Evolutionary conservation across 352 stramenopile species (phyloP).

Genomic region (Phytophthora pluvialis): DNA sequence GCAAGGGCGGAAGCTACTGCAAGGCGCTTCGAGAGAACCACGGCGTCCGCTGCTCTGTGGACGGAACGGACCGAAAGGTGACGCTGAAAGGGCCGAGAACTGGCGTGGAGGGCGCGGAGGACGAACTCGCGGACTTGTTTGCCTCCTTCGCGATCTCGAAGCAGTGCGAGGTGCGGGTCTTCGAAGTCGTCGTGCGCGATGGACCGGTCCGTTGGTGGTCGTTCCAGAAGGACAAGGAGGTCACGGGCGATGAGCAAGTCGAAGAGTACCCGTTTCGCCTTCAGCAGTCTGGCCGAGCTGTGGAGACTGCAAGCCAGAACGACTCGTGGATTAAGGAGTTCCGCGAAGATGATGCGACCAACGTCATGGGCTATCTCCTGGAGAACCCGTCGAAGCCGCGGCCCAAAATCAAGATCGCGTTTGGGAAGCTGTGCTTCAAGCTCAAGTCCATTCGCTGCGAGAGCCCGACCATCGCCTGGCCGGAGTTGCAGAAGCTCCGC

Average conservation of each 20-base stretch:
- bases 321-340: slow-evolving; percentile 42
- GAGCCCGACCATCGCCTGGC: slow-evolving; percentile 33
- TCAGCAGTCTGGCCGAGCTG: slow-evolving; percentile 27
- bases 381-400: slow-evolving; percentile 16
- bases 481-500: slow-evolving; percentile 38
- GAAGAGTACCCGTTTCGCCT: slow-evolving; percentile 33
- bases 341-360: slow-evolving; percentile 21
- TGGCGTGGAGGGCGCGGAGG: slow-evolving; percentile 22
- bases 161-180: slow-evolving; percentile 19
- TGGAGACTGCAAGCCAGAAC: slow-evolving; percentile 15
- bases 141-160: slow-evolving; percentile 18
- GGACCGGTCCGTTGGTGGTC: slow-evolving; percentile 33
- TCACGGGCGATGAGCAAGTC: slow-evolving; percentile 21
- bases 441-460: slow-evolving; percentile 30
- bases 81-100: slow-evolving; percentile 28
- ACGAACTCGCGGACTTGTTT: slow-evolving; percentile 39
- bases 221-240: slow-evolving; percentile 30
- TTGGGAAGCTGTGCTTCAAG: slow-evolving; percentile 45
- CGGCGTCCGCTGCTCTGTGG: slow-evolving; percentile 38
- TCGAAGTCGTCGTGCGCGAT: slow-evolving; percentile 34
- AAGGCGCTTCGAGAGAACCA: slow-evolving; percentile 37
- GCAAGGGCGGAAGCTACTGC: slow-evolving; percentile 44
- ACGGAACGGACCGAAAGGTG: slow-evolving; percentile 33
- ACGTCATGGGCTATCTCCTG: slow-evolving; percentile 35
- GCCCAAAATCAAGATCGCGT: slow-evolving; percentile 31